Percentiles rank a stretch among this genome's conserved stretches.
phyloP scores from a whole-genome alignment of 192 early-diverging fungal species.

The Coemansia sp. region DNA sequence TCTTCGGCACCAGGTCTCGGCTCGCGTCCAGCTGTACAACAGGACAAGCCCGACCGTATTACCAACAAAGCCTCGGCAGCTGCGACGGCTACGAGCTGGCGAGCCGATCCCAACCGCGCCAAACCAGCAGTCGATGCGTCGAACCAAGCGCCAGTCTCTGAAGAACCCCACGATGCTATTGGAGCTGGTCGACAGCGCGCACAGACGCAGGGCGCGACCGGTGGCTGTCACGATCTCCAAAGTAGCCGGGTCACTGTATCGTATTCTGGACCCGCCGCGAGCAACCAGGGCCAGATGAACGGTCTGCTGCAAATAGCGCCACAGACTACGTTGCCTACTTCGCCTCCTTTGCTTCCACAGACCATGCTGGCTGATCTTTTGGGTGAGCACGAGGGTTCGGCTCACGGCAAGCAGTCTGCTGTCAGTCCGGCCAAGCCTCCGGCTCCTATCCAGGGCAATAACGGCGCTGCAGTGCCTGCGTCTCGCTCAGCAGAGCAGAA shows the following conservation, averaged over 20 bases:
- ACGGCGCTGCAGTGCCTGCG: background rate
- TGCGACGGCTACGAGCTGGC: conserved; percentile 25
- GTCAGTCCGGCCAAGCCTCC: conserved; percentile 8
- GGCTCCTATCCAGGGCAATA: background rate
- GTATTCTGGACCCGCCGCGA: background rate
- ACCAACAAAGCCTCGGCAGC: conserved; percentile 17
- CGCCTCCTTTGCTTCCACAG: conserved; percentile 35
- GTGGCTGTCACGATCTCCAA: background rate
- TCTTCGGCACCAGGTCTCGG: background rate
- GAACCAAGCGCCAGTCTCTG: background rate
- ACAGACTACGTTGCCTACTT: background rate
- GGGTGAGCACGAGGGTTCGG: conserved; percentile 20
- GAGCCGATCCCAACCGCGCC: conserved; percentile 23
- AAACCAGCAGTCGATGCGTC: conserved; percentile 5
- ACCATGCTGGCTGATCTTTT: conserved; percentile 47
- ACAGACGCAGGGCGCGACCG: conserved; percentile 15
- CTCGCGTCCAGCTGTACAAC: background rate
- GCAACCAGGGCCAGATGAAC: background rate
- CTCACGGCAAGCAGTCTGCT: background rate
- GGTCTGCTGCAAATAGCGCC: conserved; percentile 2
- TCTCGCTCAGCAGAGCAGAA: background rate
- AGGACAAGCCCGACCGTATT: conserved; percentile 8
- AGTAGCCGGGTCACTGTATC: background rate
- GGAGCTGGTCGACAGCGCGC: conserved; percentile 16
- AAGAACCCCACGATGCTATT: background rate